A percentile compares a stretch with the other conserved stretches of the same genome.
Conservation (phyloP, 257 asterid species). For the Ajuga chamaepitys region DNA sequence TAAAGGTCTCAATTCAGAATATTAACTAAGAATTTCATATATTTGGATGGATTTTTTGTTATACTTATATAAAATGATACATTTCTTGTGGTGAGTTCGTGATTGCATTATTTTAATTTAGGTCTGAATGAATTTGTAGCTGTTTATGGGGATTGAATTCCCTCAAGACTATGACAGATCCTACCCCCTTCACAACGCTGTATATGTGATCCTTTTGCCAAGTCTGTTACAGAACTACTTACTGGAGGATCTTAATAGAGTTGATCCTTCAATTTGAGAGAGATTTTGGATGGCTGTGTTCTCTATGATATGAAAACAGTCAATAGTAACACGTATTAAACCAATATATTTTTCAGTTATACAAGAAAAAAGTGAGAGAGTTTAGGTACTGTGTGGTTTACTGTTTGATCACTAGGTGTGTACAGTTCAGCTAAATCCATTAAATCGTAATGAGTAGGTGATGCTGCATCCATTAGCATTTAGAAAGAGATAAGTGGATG, state of each 20-base stretch:
- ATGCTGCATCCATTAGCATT: not conserved
- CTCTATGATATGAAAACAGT: not conserved
- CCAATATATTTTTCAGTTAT: not conserved
- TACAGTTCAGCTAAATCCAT: not conserved
- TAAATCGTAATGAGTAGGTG: not conserved
- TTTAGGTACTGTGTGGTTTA: not conserved
- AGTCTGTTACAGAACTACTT: not conserved
- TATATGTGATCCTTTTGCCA: not conserved
- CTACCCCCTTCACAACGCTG: not conserved
- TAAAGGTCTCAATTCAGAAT: not conserved
- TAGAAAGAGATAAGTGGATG: not conserved
- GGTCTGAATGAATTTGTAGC: not conserved
- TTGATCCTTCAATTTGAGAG: not conserved
- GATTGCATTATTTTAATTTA: not conserved
- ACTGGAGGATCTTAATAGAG: not conserved
- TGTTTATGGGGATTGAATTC: not conserved
- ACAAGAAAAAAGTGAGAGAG: not conserved
- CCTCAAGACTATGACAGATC: not conserved
- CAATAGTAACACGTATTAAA: not conserved
- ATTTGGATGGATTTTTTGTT: not conserved
- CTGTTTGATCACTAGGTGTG: not conserved
- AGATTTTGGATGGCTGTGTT: not conserved
- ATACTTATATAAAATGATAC: not conserved
- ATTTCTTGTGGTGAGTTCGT: not conserved
- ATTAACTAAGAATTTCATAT: not conserved